Conservation (phyloP, 495 filamentous ascomycete genomes). For the Chlorociboria aeruginascens region DNA sequence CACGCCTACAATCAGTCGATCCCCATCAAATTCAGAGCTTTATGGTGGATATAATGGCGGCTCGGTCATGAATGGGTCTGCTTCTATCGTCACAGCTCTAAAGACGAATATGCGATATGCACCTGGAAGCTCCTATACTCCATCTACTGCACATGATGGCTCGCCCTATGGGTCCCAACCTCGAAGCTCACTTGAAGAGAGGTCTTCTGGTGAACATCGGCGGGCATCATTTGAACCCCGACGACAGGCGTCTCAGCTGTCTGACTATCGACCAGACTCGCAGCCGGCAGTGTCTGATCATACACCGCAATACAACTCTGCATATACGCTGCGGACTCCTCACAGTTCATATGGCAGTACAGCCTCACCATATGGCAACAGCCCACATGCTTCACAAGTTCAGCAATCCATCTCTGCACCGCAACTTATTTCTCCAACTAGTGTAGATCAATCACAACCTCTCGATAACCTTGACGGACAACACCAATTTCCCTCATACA, state of each 20-base stretch:
- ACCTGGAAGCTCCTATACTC: constrained; percentile 28
- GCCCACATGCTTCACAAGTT: constrained; percentile 6
- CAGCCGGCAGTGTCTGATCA: constrained; percentile 6
- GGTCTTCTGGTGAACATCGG: constrained; percentile 25
- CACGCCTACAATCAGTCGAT: constrained; percentile 74
- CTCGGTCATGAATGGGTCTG: constrained; percentile 8
- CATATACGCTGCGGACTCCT: constrained; percentile 10
- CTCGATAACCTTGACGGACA: constrained; percentile 3
- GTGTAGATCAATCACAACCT: constrained; percentile 1
- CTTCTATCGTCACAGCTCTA: not conserved
- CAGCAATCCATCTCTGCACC: constrained; percentile 8
- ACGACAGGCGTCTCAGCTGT: constrained; percentile 29
- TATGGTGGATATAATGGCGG: constrained; percentile 43
- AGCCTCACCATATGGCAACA: constrained; percentile 3
- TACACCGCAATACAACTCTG: constrained; percentile 7
- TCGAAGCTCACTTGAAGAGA: constrained; percentile 33
- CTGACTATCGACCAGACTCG: constrained; percentile 28
- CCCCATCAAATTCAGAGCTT: constrained; percentile 63
- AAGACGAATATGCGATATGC: constrained; percentile 51
- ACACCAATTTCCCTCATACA: constrained; percentile 3
- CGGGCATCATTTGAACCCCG: constrained; percentile 24
- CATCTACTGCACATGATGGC: constrained; percentile 19
- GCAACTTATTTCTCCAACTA: constrained; percentile 3
- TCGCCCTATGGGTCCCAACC: constrained; percentile 27
- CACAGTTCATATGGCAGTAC: constrained; percentile 6